Conservation (phyloP, 2,329 filamentous ascomycete genomes). For the Hymenoscyphus occultus region DNA sequence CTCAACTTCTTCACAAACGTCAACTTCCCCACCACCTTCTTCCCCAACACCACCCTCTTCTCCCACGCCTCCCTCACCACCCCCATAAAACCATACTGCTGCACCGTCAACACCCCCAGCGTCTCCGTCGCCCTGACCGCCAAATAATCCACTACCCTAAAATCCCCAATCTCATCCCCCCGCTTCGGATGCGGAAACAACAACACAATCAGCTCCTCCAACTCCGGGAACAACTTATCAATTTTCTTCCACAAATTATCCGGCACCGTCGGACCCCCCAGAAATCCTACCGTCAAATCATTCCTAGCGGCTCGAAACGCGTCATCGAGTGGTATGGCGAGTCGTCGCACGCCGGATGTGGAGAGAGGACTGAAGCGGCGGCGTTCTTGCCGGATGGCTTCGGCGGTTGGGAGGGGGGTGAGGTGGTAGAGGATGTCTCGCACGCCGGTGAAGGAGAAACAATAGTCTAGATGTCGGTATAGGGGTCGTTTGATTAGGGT, state of each 20-base stretch:
- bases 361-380: neutral
- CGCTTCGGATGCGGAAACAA: neutral
- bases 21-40: neutral
- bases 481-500: neutral
- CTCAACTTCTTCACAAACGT: neutral
- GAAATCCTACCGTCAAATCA: neutral
- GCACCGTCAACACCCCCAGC: neutral
- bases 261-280: neutral
- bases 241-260: neutral
- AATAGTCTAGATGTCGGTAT: neutral
- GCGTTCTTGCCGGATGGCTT: neutral
- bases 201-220: neutral
- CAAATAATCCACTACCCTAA: neutral
- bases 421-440: neutral
- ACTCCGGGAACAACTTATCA: neutral
- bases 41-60: neutral
- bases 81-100: neutral
- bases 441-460: neutral
- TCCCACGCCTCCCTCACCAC: neutral
- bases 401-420: neutral
- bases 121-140: too few species aligned
- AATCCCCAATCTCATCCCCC: neutral
- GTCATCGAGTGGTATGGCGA: neutral
- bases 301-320: neutral
- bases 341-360: neutral